Conservation (phyloP, 2,329 filamentous ascomycete genomes). For the Fusarium veterinarium region DNA sequence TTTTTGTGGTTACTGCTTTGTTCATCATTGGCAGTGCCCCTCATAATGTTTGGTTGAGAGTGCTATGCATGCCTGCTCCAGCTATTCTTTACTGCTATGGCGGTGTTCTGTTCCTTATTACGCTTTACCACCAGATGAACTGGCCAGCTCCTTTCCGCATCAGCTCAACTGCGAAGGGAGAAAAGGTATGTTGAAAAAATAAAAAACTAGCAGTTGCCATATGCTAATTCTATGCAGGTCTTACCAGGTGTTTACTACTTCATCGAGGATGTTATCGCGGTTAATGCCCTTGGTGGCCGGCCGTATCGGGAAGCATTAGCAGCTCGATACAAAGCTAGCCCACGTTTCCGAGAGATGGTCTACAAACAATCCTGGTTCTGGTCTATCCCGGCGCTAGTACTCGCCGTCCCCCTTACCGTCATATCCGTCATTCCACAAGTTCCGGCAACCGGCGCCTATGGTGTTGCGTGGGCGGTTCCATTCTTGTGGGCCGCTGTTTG, state of each 20-base stretch:
- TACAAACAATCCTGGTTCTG: constrained; percentile 56
- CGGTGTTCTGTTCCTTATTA: constrained; percentile 54
- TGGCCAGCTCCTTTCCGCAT: constrained; percentile 69
- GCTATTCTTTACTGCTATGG: constrained; percentile 62
- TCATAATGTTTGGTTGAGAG: constrained; percentile 60
- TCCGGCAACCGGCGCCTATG: constrained; percentile 52
- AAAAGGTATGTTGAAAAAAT: constrained; percentile 43
- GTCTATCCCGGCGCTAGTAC: constrained; percentile 52
- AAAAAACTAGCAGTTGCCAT: rapidly evolving
- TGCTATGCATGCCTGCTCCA: constrained; percentile 63
- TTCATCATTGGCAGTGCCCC: constrained; percentile 64
- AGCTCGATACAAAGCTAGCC: constrained; percentile 56
- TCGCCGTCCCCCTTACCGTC: constrained; percentile 53
- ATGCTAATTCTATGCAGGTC: constrained; percentile 55
- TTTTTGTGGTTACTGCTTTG: constrained; percentile 61
- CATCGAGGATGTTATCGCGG: constrained; percentile 74
- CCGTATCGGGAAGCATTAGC: constrained; percentile 56
- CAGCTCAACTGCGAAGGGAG: constrained; percentile 70
- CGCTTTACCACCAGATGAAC: constrained; percentile 50
- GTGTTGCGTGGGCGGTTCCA: constrained; percentile 55
- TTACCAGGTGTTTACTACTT: constrained; percentile 72
- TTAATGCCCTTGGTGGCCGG: constrained; percentile 69
- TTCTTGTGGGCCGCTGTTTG: constrained; percentile 53
- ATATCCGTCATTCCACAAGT: constrained; percentile 50
- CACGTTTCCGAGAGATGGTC: constrained; percentile 56